A percentile compares a stretch with the other conserved stretches of the same genome.
Conservation (phyloP, 2,329 filamentous ascomycete genomes). For the Biscogniauxia mediterranea region DNA sequence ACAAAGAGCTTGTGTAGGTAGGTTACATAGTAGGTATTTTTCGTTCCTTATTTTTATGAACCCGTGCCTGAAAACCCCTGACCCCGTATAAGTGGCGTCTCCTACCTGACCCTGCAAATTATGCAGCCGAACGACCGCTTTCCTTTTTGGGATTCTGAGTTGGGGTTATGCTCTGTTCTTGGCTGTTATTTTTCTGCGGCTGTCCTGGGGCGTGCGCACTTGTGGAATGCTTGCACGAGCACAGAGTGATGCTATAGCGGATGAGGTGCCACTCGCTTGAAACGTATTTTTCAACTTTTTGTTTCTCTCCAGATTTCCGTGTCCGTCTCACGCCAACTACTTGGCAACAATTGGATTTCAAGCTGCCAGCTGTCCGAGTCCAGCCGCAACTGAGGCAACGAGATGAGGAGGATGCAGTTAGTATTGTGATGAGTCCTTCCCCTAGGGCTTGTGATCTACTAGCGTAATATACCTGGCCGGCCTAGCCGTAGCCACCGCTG, state of each 20-base stretch:
- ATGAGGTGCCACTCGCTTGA: background rate
- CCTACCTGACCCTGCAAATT: constrained; percentile 20
- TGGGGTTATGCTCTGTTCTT: constrained; percentile 20
- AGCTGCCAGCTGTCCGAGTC: background rate
- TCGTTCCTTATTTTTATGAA: constrained; percentile 13
- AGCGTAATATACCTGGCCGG: constrained; percentile 17
- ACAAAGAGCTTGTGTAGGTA: too few relatives aligned
- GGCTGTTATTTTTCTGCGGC: constrained; percentile 6
- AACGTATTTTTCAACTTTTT: background rate
- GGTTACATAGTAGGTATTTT: background rate
- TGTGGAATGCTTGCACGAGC: constrained; percentile 1
- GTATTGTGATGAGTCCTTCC: constrained; percentile 8
- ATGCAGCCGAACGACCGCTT: constrained; percentile 24
- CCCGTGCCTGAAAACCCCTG: constrained; percentile 7
- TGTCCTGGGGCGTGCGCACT: constrained; percentile 7
- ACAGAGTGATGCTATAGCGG: background rate
- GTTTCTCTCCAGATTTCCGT: background rate
- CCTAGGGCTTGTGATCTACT: constrained; percentile 9
- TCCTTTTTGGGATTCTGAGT: constrained; percentile 19
- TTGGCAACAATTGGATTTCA: background rate
- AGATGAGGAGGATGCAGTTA: constrained; percentile 11
- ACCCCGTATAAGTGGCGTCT: constrained; percentile 5
- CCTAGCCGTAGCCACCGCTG: constrained; percentile 20
- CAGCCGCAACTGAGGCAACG: background rate
- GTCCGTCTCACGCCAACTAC: background rate